phyloP scores from a whole-genome alignment of 2,329 filamentous ascomycete genomes.

The Colletotrichum truncatum region DNA sequence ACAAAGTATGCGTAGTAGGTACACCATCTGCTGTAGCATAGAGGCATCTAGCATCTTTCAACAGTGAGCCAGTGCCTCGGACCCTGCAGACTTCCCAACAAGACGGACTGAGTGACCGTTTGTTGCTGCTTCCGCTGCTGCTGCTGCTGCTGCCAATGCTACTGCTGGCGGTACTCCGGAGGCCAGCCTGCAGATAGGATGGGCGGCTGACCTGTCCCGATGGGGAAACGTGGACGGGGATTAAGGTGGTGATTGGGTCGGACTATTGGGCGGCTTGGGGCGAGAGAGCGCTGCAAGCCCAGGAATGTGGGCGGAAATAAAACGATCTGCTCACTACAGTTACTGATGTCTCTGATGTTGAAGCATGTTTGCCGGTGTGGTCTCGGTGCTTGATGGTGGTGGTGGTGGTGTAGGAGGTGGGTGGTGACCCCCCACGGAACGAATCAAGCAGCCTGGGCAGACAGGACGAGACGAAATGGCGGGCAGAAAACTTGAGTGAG shows the following conservation, averaged over 20 bases:
- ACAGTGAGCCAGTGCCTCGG: conserved; percentile 18
- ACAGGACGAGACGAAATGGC: background rate
- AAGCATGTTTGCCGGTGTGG: background rate
- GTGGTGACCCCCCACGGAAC: background rate
- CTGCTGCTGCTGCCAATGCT: background rate
- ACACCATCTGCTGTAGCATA: no score
- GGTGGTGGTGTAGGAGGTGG: no score
- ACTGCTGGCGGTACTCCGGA: background rate
- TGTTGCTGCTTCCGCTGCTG: background rate
- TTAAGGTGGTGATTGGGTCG: background rate
- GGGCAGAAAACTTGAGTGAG: no score
- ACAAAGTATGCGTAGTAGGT: no score
- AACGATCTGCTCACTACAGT: background rate
- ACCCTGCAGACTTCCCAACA: conserved; percentile 27
- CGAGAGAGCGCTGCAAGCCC: background rate
- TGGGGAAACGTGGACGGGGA: conserved; percentile 7
- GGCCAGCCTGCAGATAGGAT: conserved; percentile 5
- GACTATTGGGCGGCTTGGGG: background rate
- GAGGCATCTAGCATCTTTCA: background rate
- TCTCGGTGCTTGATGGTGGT: no score
- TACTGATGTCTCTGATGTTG: background rate
- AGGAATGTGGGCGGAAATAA: conserved; percentile 15
- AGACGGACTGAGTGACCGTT: conserved; percentile 11
- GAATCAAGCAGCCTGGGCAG: background rate
- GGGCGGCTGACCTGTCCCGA: conserved; percentile 27